These are phyloP conservation scores for Alternaria triticimaculans DNA, from an alignment of 2,329 filamentous ascomycete species.

Conservation along the genomic window DNA sequence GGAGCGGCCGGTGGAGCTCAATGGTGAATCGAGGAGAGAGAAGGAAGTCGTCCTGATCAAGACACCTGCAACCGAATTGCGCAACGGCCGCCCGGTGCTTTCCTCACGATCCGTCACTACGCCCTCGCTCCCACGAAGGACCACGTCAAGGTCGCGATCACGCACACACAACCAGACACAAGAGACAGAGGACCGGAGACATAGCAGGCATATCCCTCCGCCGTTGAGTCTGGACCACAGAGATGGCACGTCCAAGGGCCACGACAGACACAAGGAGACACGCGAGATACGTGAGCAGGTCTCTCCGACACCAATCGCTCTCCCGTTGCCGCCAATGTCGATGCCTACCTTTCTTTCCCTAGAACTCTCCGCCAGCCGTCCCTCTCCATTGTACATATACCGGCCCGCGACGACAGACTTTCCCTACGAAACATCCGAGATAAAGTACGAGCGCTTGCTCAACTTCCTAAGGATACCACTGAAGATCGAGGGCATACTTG, in stretches of 20 bases:
- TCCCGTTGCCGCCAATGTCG: conserved; percentile 68
- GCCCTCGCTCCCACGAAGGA: conserved; percentile 48
- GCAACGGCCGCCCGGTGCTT: conserved; percentile 39
- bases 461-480: conserved; percentile 86
- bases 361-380: conserved; percentile 66
- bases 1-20: conserved; percentile 26
- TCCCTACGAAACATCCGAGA: conserved; percentile 88
- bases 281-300: conserved; percentile 32
- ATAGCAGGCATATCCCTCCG: conserved; percentile 32
- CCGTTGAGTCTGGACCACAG: conserved; percentile 46
- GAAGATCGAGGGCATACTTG: conserved; percentile 81
- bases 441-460: conserved; percentile 89
- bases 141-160: conserved; percentile 39
- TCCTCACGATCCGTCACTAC: conserved; percentile 46
- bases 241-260: conserved; percentile 38
- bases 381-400: conserved; percentile 69
- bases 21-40: conserved; percentile 14
- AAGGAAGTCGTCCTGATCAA: conserved; percentile 43
- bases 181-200: conserved; percentile 31
- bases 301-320: conserved; percentile 54
- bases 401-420: conserved; percentile 62
- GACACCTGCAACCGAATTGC: conserved; percentile 30
- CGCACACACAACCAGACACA: conserved; percentile 23
- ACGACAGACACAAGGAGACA: conserved; percentile 32
- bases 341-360: conserved; percentile 71